These are phyloP conservation scores for Leptographium wingfieldii DNA, from an alignment of 2,329 filamentous ascomycete genomes.

Conservation along the genomic window DNA sequence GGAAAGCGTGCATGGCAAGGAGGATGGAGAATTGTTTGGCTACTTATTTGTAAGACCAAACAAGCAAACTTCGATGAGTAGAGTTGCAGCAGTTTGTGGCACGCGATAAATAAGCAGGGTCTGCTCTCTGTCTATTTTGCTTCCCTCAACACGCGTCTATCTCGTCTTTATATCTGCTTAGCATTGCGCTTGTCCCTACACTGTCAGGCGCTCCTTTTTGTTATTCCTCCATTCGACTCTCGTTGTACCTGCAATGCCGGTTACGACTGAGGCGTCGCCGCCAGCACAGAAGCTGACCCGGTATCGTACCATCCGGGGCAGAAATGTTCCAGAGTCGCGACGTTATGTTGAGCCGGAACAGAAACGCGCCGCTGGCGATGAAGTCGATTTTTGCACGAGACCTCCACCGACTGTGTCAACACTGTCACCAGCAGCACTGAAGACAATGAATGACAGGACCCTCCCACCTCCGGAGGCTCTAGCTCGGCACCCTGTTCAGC, in stretches of 20 bases:
- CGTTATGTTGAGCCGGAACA: conserved; percentile 8
- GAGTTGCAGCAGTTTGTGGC: neutral
- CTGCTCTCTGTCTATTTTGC: neutral
- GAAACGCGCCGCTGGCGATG: neutral
- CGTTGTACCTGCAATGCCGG: conserved; percentile 8
- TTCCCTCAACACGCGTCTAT: neutral
- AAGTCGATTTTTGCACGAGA: too few species aligned
- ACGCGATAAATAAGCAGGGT: neutral
- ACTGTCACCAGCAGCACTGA: neutral
- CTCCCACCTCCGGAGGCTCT: too few species aligned
- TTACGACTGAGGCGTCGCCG: conserved; percentile 7
- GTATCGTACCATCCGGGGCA: conserved; percentile 21
- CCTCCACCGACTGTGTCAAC: conserved; percentile 6
- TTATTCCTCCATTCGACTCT: neutral
- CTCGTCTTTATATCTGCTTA: neutral
- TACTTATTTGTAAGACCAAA: neutral
- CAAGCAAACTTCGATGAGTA: neutral
- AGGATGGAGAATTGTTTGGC: neutral
- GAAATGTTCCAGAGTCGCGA: conserved; percentile 17
- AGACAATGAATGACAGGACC: neutral
- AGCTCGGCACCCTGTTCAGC: too few species aligned
- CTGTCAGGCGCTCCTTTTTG: neutral
- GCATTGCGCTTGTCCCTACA: neutral
- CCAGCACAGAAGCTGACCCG: conserved; percentile 18
- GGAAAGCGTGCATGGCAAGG: neutral